Evolutionary conservation across 768 basidiomycete species (phyloP), one percentile per base, ranked within the genome.

Genomic region (Hemileccinum impolitum): DNA sequence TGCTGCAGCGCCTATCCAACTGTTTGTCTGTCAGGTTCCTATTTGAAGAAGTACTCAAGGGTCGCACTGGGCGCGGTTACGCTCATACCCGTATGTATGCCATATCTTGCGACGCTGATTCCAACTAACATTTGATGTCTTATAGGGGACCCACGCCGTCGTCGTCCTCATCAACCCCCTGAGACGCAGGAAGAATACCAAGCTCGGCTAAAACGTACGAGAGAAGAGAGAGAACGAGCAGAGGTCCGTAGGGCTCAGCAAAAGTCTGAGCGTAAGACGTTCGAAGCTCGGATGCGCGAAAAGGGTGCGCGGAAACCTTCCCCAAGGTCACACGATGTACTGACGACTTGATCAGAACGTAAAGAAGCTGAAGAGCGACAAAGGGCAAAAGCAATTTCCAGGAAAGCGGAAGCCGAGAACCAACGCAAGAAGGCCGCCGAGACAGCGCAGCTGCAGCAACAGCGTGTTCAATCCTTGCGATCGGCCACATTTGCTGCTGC

Each of bases 401-500:
- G 80, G 63, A 84, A 82, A 66, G 78, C 72, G 2, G 71, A 80
- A 53, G 80, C 76, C 2, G 70, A 78, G 49, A 71, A 65, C 14
- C 68, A 72, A 48, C 77, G 79, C 49, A 66, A 65, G 54, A 58
- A 59, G 31, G 78, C 79, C 19, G 78, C 78, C 44, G 67, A 80
- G 54, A 71, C 75, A 18, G 75, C 73, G 15, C 75, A 71, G 41
- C 58, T 65, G 17, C 74, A 75, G 36, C 72, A 74, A 53, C 67
- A 79, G 58, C 74, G 72, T 49, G 67, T 71, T 26, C 88, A 90
- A 59, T 65, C 59, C 25, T 69, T 71, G 39, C 80, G 88, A 46
- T 84, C 84, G 14, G 72, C 71, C 28, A 75, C 81, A 25, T 90
- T 91, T 64, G 70, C 75, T 14, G 84, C 85, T 21, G 85, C 85